Evolutionary conservation across 768 basidiomycete genomes (phyloP).

Genomic region (Auricularia sp.): DNA sequence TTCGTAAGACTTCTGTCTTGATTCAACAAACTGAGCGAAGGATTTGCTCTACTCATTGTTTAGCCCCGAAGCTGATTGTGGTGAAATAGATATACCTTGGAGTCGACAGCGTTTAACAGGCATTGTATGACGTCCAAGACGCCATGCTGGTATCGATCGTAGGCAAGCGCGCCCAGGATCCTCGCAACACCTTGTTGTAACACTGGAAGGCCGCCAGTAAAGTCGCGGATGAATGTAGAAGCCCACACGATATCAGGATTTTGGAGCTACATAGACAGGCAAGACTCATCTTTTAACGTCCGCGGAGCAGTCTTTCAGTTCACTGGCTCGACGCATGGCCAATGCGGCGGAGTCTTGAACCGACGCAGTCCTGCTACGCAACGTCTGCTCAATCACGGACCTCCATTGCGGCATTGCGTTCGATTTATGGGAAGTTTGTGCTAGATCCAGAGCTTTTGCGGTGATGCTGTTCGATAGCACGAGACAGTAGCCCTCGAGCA

Average conservation of each 20-base stretch:
- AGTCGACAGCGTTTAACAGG: constrained; percentile 50
- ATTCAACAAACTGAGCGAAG: constrained; percentile 22
- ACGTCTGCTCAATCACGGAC: constrained; percentile 55
- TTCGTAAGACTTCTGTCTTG: constrained; percentile 6
- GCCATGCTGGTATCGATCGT: constrained; percentile 43
- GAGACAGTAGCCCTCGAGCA: constrained; percentile 62
- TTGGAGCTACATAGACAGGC: background rate
- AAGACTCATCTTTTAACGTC: constrained; percentile 65
- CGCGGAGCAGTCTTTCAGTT: constrained; percentile 51
- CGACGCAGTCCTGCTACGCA: constrained; percentile 51
- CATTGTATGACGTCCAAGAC: constrained; percentile 46
- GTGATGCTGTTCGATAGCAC: constrained; percentile 61
- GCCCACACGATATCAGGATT: constrained; percentile 7
- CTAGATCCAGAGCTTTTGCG: constrained; percentile 33
- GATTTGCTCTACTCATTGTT: constrained; percentile 22
- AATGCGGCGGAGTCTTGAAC: constrained; percentile 73
- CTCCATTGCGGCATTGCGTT: constrained; percentile 54
- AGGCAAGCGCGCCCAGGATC: constrained; percentile 60
- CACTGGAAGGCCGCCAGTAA: constrained; percentile 37
- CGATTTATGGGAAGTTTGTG: constrained; percentile 19
- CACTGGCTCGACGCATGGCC: constrained; percentile 62
- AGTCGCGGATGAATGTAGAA: constrained; percentile 54
- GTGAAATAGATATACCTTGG: constrained; percentile 33
- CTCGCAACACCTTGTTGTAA: constrained; percentile 68
- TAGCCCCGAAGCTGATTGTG: constrained; percentile 10